Base-by-base conservation (phyloP, 306 rosid species). In the Oxytropis ochrocephala region DNA sequence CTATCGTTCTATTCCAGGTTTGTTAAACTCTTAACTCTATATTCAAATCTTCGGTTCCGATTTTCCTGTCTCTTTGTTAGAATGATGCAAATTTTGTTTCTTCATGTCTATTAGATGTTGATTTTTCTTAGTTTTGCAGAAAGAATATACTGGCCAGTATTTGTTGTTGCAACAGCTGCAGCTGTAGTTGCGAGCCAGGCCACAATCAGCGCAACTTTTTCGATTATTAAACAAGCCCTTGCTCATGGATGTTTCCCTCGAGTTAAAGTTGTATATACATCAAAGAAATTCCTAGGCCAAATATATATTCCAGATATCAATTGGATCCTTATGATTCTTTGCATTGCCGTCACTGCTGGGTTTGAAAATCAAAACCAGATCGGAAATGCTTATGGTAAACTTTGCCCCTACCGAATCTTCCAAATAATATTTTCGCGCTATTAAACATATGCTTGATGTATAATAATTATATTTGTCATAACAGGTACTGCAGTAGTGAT, bases 161-260 rank as follows among this genome's bases (percentile, higher is more conserved):
- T 87, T 81, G 49, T 81, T 62, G 85, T 94, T 64, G 99, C 99
- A 79, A 91, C 96, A 14, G 85, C 86, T 32, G 99, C 99, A 53
- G 99, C 99, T 53, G 21, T 91, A 75, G 97, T 94, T 64, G 99
- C 96, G 36, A 94, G 96, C 77, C 99, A 94, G 73, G 96, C 97
- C 39, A 94, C 97, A 17, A 88, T 94, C 74, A 75, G 88, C n/a
- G 97, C 99, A 58, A 89, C 97, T 7, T 94, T 87, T 84, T 88
- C 97, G 4, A 74, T 94, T 62, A 83, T 91, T 75, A 91, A 94
- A 91, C 97, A 94, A 80, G 99, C 99, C 73, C 90, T 84, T 81
- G 89, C 99, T 12, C 96, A 75, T 57, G 97, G 99, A 64, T 94
- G 96, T 65, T 94, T 94, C 80, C 99, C 97, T 8, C 85, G 99